A percentile compares a stretch with the other conserved stretches of the same genome.
Conservation (phyloP, 495 filamentous ascomycete genomes). For the Penicillium ochrochloron region DNA sequence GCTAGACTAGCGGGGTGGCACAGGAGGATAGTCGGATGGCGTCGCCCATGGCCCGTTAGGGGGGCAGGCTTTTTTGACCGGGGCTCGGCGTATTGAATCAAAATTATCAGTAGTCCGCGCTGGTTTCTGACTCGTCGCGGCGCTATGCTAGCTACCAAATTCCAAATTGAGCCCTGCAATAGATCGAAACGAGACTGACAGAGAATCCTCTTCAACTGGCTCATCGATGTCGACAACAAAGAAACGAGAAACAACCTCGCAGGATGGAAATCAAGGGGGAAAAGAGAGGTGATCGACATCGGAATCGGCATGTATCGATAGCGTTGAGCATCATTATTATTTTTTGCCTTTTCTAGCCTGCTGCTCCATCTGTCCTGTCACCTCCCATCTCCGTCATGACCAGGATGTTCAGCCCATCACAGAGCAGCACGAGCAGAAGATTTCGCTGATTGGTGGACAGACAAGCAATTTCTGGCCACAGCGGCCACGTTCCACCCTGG, state of each 20-base stretch:
- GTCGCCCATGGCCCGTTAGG: slow-evolving; percentile 21
- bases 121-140: not conserved
- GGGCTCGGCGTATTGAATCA: not conserved
- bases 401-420: slow-evolving; percentile 19
- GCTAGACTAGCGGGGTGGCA: slow-evolving; percentile 21
- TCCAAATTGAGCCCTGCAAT: not conserved
- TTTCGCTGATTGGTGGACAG: slow-evolving; percentile 17
- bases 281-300: slow-evolving; percentile 9
- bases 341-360: not conserved
- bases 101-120: not conserved
- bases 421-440: not conserved
- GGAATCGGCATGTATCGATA: slow-evolving; percentile 9
- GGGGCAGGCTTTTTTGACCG: not conserved
- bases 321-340: slow-evolving; percentile 2
- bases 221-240: not conserved
- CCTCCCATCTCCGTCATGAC: not conserved
- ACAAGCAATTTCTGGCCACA: slow-evolving; percentile 3
- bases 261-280: slow-evolving; percentile 3
- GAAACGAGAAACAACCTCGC: not conserved
- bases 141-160: not conserved
- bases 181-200: not conserved
- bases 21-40: slow-evolving; percentile 22
- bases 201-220: not conserved
- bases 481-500: slow-evolving; percentile 25
- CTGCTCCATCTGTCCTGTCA: slow-evolving; percentile 2